These are phyloP conservation scores for Candolleomyces efflorescens DNA, from an alignment of 768 basidiomycete genomes.

Conservation along the genomic window DNA sequence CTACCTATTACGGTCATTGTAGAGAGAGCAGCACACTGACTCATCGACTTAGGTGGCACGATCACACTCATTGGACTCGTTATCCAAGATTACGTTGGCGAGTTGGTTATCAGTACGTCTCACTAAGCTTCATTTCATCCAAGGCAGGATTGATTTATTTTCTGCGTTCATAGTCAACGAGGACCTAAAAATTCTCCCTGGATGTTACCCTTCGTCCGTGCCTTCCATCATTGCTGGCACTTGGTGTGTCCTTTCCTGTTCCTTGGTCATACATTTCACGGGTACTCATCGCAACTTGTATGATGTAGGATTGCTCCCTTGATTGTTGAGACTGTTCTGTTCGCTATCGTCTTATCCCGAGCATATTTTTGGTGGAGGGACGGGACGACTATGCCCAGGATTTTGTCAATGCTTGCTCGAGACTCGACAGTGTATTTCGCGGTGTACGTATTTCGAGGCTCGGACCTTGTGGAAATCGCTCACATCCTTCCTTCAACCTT, in stretches of 20 bases:
- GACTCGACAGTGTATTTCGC: slow-evolving; percentile 24
- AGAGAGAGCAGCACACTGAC: neutral
- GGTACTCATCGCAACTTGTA: neutral
- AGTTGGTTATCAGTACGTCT: slow-evolving; percentile 20
- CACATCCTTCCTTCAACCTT: neutral
- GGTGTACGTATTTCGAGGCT: slow-evolving; percentile 21
- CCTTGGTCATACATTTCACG: too few species aligned
- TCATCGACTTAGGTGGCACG: slow-evolving; percentile 15
- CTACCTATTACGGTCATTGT: neutral
- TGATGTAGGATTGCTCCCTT: slow-evolving; percentile 19
- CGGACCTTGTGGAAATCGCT: too few species aligned
- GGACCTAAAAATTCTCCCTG: slow-evolving; percentile 17
- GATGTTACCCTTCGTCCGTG: slow-evolving; percentile 25
- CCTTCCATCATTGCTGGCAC: slow-evolving; percentile 24
- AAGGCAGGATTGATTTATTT: neutral
- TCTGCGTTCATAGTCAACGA: slow-evolving; percentile 15
- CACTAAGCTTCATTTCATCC: too few species aligned
- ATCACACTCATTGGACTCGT: slow-evolving; percentile 19
- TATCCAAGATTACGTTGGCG: slow-evolving; percentile 23
- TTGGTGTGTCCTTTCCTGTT: slow-evolving; percentile 15
- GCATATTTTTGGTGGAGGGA: slow-evolving; percentile 22
- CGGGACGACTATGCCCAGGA: slow-evolving; percentile 18
- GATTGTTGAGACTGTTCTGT: slow-evolving; percentile 26
- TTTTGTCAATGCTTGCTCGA: slow-evolving; percentile 19
- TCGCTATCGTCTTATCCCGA: slow-evolving; percentile 19